Conservation (phyloP, 83 land plant species). For the Picea mariana region DNA sequence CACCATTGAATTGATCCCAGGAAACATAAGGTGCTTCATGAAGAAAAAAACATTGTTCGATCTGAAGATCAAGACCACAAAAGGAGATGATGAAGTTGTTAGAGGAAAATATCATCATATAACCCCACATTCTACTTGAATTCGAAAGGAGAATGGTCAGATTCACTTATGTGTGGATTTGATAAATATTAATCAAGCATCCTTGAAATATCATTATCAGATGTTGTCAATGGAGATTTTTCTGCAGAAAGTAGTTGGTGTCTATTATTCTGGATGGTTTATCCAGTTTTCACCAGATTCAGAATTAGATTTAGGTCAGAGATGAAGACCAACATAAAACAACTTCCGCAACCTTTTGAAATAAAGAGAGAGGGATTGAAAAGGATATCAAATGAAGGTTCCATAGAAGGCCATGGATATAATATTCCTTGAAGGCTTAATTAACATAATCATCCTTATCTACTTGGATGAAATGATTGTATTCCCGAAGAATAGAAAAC, state of each 20-base stretch:
- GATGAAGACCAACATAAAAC: too few species aligned
- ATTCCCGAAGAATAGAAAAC: background rate
- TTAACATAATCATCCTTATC: constrained; percentile 2
- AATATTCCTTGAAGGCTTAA: background rate
- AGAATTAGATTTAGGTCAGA: background rate
- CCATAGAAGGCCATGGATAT: background rate
- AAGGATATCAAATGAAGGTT: too few species aligned
- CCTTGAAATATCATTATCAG: background rate
- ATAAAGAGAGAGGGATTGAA: too few species aligned
- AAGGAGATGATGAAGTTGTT: background rate
- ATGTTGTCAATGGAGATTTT: background rate
- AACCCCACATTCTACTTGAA: constrained; percentile 4
- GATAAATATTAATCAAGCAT: background rate
- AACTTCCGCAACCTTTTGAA: too few species aligned
- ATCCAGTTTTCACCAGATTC: background rate
- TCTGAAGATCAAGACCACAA: too few species aligned
- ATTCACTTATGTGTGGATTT: too few species aligned
- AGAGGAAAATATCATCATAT: background rate
- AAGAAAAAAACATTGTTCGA: too few species aligned
- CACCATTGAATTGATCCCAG: too few species aligned
- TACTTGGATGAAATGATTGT: background rate
- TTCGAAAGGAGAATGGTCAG: background rate
- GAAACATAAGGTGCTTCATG: too few species aligned
- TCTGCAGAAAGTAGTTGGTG: background rate
- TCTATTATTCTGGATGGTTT: background rate